phyloP scores from a whole-genome alignment of 164 flowering plant genomes.

The Tinospora cordifolia region DNA sequence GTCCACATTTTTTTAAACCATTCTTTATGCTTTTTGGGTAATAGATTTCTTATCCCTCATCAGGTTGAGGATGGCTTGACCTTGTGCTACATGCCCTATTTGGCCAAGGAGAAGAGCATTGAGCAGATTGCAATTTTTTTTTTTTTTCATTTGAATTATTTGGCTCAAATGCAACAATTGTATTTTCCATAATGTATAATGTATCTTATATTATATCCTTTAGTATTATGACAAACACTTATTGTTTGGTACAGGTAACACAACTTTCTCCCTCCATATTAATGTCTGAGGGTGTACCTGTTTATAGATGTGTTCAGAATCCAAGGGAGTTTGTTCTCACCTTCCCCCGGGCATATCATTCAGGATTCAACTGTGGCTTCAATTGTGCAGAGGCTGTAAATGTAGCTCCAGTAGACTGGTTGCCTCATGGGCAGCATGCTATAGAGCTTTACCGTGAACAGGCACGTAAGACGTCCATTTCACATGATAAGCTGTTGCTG shows the following conservation, averaged over 20 bases:
- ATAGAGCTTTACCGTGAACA: slow-evolving; percentile 47
- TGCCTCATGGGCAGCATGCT: slow-evolving; percentile 64
- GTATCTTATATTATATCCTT: too few species aligned
- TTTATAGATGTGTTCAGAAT: slow-evolving; percentile 60
- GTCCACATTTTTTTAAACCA: too few species aligned
- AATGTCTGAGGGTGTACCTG: slow-evolving; percentile 66
- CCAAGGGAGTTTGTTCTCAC: slow-evolving; percentile 64
- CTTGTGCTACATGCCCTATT: too few species aligned
- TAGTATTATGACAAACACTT: too few species aligned
- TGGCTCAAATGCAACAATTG: too few species aligned
- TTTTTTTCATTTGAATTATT: too few species aligned
- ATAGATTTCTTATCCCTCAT: too few species aligned
- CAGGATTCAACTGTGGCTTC: slow-evolving; percentile 72
- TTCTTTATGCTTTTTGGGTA: too few species aligned
- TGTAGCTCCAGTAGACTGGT: slow-evolving; percentile 78
- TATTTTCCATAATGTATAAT: too few species aligned
- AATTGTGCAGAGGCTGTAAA: slow-evolving; percentile 57
- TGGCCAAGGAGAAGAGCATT: too few species aligned
- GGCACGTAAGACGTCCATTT: slow-evolving; percentile 46
- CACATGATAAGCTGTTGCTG: slow-evolving; percentile 69
- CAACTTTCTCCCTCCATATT: slow-evolving; percentile 53
- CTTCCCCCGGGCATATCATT: slow-evolving; percentile 71
- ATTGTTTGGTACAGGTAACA: slow-evolving; percentile 38
- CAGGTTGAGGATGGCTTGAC: too few species aligned
- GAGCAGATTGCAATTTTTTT: too few species aligned